Evolutionary conservation across 2,329 filamentous ascomycete genomes (phyloP).

Genomic region (Arthrobotrys entomopaga): DNA sequence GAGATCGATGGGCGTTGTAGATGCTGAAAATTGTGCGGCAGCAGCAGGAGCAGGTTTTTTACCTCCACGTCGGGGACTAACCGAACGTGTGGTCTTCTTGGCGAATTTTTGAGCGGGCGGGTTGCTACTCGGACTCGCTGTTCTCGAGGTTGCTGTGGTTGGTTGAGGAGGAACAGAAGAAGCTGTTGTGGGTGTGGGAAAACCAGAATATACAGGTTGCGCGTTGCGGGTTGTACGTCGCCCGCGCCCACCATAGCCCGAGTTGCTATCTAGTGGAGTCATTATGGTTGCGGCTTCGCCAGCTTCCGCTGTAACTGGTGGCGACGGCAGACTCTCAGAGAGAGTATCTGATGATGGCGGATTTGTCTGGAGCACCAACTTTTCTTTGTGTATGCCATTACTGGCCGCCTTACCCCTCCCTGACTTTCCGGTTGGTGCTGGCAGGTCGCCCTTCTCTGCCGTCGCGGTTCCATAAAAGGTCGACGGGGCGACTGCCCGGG

Average conservation of each 20-base stretch:
- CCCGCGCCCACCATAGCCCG: slow-evolving; percentile 23
- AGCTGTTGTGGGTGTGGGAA: slow-evolving; percentile 16
- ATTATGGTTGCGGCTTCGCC: slow-evolving; percentile 17
- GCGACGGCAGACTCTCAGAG: slow-evolving; percentile 32
- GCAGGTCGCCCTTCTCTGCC: slow-evolving; percentile 2
- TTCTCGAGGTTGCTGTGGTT: slow-evolving; percentile 15
- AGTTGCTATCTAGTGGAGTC: slow-evolving; percentile 26
- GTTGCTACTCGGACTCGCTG: slow-evolving; percentile 25
- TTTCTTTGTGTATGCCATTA: slow-evolving; percentile 25
- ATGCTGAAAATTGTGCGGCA: slow-evolving; percentile 14
- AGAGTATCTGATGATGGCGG: slow-evolving; percentile 45
- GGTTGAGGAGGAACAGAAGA: slow-evolving; percentile 14
- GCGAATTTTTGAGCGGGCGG: slow-evolving; percentile 12
- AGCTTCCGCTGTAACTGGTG: slow-evolving; percentile 14
- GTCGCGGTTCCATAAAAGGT: slow-evolving; percentile 21
- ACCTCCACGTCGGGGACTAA: slow-evolving; percentile 41
- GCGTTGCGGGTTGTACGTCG: slow-evolving; percentile 49
- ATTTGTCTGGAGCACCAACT: slow-evolving; percentile 40
- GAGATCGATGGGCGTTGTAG: slow-evolving; percentile 21
- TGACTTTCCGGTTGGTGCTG: background rate
- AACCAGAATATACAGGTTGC: slow-evolving; percentile 40
- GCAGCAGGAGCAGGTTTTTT: slow-evolving; percentile 11
- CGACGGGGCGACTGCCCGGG: slow-evolving; percentile 18
- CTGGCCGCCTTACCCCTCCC: background rate
- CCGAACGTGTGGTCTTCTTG: slow-evolving; percentile 41